Evolutionary conservation across 1,284 basidiomycete species (phyloP).

Genomic region (Melampsora allii-populina): DNA sequence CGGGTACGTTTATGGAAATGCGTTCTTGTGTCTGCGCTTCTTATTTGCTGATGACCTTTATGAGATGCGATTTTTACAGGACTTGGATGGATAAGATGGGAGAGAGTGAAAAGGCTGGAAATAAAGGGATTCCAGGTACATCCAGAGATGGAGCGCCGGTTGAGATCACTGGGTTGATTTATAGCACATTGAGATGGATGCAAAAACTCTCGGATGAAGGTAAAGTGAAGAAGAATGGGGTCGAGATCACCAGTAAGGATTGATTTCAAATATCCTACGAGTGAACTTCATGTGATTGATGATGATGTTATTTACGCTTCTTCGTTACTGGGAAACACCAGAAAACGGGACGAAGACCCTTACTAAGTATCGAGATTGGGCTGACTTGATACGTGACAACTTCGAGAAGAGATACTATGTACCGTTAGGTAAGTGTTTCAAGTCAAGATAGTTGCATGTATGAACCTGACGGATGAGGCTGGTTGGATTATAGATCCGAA

Average conservation of each 20-base stretch:
- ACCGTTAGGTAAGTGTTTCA: slow-evolving; percentile 62
- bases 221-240: slow-evolving; percentile 85
- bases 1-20: slow-evolving; percentile 44
- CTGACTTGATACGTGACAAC: slow-evolving; percentile 71
- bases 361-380: slow-evolving; percentile 89
- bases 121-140: slow-evolving; percentile 88
- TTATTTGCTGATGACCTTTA: background rate
- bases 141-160: slow-evolving; percentile 93
- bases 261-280: background rate
- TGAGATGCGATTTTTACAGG: slow-evolving; percentile 61
- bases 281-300: background rate
- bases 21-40: background rate
- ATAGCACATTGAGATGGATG: slow-evolving; percentile 89
- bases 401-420: slow-evolving; percentile 92
- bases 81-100: slow-evolving; percentile 99
- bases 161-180: slow-evolving; percentile 89
- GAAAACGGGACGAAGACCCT: slow-evolving; percentile 61
- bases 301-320: slow-evolving; percentile 15
- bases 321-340: slow-evolving; percentile 59
- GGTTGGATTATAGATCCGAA: slow-evolving; percentile 59
- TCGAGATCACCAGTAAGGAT: slow-evolving; percentile 69
- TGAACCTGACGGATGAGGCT: slow-evolving; percentile 16
- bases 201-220: slow-evolving; percentile 64
- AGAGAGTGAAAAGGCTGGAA: slow-evolving; percentile 81
- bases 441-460: slow-evolving; percentile 9